Conservation (phyloP, 1,284 basidiomycete species). For the Marasmius sp. region DNA sequence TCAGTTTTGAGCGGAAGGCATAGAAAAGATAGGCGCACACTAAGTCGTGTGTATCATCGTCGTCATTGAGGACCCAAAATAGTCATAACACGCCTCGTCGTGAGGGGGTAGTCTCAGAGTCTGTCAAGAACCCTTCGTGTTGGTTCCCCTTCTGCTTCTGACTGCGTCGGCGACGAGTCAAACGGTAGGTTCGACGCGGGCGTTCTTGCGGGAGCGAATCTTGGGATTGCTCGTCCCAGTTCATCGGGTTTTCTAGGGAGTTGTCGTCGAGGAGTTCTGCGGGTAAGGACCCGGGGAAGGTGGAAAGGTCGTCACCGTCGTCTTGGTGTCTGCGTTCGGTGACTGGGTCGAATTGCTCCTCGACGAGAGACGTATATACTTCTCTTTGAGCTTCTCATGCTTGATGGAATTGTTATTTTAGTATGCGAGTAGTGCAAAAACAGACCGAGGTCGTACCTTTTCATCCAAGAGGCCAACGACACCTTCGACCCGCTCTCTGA, state of each 20-base stretch:
- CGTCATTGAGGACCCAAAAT: too few relatives aligned
- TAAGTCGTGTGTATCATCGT: too few relatives aligned
- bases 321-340: slow-evolving; percentile 66
- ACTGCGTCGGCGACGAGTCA: slow-evolving; percentile 45
- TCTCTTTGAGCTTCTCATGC: slow-evolving; percentile 84
- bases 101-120: slow-evolving; percentile 67
- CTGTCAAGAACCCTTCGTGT: slow-evolving; percentile 87
- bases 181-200: slow-evolving; percentile 56
- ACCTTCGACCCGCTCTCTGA: slow-evolving; percentile 85
- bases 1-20: too few relatives aligned
- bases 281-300: slow-evolving; percentile 66
- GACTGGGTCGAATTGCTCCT: slow-evolving; percentile 75
- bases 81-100: slow-evolving; percentile 76
- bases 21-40: too few relatives aligned
- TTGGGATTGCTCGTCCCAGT: slow-evolving; percentile 54
- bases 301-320: slow-evolving; percentile 79
- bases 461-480: slow-evolving; percentile 89
- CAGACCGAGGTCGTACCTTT: slow-evolving; percentile 75
- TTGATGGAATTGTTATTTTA: slow-evolving; percentile 63
- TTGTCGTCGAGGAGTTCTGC: slow-evolving; percentile 23
- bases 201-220: slow-evolving; percentile 47
- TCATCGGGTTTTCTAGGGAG: slow-evolving; percentile 58
- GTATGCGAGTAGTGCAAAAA: slow-evolving; percentile 2
- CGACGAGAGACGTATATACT: slow-evolving; percentile 72
- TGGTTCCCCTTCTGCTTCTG: slow-evolving; percentile 41